Conservation (phyloP, 1,284 basidiomycete species). For the Retiboletus flavoniger region DNA sequence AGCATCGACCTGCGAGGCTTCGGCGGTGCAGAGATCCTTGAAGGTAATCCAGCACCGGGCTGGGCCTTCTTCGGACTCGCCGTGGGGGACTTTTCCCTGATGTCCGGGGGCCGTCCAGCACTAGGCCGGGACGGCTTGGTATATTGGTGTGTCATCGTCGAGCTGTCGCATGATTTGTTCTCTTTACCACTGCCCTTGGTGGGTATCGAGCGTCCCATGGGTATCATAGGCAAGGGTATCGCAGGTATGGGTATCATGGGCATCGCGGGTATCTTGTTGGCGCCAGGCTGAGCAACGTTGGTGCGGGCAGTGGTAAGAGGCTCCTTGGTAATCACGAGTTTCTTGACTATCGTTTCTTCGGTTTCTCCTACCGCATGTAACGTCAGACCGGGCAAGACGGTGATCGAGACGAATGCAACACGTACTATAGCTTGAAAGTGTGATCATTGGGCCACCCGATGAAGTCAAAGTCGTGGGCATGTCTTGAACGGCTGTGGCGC, state of each 20-base stretch:
- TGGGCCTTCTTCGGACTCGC: conserved; percentile 7
- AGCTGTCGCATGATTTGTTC: conserved; percentile 11
- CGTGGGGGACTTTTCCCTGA: neutral
- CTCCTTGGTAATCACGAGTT: neutral
- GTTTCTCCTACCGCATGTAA: neutral
- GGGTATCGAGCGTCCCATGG: conserved; percentile 2
- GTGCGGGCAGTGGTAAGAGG: neutral
- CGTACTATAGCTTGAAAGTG: conserved; percentile 6
- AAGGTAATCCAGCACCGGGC: conserved; percentile 3
- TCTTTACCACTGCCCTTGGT: conserved; percentile 20
- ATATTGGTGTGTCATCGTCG: conserved; percentile 9
- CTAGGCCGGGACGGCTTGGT: neutral
- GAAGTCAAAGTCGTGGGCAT: neutral
- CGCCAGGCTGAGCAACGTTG: conserved; percentile 7
- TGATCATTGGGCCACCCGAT: neutral
- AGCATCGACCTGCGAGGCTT: conserved; percentile 14
- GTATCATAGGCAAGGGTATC: conserved; percentile 7
- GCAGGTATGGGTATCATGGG: conserved; percentile 2
- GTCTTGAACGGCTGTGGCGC: neutral
- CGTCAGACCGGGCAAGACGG: neutral
- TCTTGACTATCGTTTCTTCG: neutral
- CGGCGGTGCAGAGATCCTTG: neutral
- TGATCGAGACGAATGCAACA: neutral
- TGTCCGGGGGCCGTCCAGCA: conserved; percentile 6
- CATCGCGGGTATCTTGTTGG: conserved; percentile 9